Conservation (phyloP, 257 asterid species). For the Solanum chaucha region DNA sequence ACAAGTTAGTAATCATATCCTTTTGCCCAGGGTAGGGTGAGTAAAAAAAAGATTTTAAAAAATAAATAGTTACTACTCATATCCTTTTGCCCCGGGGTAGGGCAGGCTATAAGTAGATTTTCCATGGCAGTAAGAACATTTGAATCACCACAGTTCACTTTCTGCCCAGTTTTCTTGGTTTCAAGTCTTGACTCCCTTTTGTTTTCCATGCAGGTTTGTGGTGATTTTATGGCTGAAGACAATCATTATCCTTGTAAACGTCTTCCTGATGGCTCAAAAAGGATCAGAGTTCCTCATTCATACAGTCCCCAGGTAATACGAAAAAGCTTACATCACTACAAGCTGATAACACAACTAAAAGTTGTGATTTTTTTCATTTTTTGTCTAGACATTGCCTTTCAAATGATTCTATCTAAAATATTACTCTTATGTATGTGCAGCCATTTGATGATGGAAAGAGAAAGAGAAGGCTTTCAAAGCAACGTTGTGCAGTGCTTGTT, state of each 20-base stretch:
- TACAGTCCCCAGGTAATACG: conserved; percentile 57
- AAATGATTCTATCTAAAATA: not conserved
- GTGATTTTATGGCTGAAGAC: conserved; percentile 21
- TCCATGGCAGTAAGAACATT: not conserved
- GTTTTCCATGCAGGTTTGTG: conserved; percentile 35
- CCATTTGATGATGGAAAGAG: conserved; percentile 35
- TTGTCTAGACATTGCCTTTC: not conserved
- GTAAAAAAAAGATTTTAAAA: not conserved
- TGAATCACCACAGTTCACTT: not conserved
- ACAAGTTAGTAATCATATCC: not conserved
- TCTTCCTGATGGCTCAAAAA: conserved; percentile 91
- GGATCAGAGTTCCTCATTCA: conserved; percentile 52
- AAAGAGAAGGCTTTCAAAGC: conserved; percentile 30
- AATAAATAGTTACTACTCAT: not conserved
- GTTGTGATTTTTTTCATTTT: not conserved
- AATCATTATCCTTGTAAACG: conserved; percentile 48
- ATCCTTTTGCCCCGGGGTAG: not conserved
- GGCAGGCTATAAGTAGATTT: not conserved
- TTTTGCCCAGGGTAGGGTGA: not conserved
- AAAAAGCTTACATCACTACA: not conserved
- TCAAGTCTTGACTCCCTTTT: not conserved
- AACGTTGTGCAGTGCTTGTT: conserved; percentile 40
- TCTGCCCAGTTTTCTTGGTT: not conserved
- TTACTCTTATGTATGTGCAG: conserved; percentile 21
- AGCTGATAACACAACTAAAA: not conserved